These are phyloP conservation scores for Ceratocystis alfenasii DNA, from an alignment of 2,329 filamentous ascomycete genomes.

Conservation along the genomic window DNA sequence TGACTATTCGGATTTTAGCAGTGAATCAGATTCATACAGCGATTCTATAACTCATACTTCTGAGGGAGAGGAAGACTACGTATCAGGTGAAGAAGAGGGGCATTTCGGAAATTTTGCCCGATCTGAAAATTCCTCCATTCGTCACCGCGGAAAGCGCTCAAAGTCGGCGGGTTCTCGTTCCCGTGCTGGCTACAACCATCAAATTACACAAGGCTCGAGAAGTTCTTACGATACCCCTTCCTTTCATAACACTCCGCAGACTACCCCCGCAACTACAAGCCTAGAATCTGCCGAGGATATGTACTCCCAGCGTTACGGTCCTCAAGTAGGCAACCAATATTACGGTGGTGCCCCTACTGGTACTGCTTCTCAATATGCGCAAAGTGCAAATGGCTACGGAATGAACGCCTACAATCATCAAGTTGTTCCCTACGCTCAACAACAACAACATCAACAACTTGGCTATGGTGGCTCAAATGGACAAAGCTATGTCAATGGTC, in stretches of 20 bases:
- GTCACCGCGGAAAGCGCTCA: neutral
- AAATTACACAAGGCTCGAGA: conserved; percentile 5
- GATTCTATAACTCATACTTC: no score
- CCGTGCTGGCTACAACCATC: neutral
- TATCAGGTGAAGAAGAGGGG: neutral
- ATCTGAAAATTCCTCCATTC: conserved; percentile 6
- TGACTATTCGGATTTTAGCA: neutral
- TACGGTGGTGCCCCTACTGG: conserved; percentile 10
- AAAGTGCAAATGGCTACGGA: conserved; percentile 31
- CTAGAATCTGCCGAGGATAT: conserved; percentile 56
- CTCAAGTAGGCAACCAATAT: conserved; percentile 23
- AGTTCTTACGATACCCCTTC: conserved; percentile 16
- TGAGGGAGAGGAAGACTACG: neutral
- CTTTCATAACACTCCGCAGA: conserved; percentile 29
- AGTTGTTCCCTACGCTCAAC: conserved; percentile 37
- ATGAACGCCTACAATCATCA: conserved; percentile 23
- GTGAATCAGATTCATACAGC: no score
- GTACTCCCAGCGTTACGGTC: conserved; percentile 30
- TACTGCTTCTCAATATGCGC: conserved; percentile 26
- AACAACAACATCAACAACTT: conserved; percentile 16
- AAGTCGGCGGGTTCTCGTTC: conserved; percentile 28
- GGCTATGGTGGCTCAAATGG: conserved; percentile 4
- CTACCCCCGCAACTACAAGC: conserved; percentile 43
- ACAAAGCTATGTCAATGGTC: neutral
- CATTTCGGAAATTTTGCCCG: neutral